Evolutionary conservation across 495 filamentous ascomycete genomes (phyloP).

Genomic region (Penicillium flavigenum): DNA sequence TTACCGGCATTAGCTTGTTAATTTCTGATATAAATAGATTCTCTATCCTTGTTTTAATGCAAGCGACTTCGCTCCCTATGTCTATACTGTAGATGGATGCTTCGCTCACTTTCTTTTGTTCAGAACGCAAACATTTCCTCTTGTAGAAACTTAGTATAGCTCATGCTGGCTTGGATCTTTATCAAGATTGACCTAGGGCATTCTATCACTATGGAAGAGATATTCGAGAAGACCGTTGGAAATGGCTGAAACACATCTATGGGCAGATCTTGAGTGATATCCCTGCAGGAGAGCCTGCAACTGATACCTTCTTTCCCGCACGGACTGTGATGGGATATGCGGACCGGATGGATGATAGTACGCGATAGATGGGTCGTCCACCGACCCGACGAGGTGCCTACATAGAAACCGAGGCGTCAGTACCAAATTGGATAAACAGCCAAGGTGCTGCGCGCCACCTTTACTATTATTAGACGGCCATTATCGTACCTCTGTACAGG

Average conservation of each 20-base stretch:
- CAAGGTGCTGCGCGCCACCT: too few species aligned
- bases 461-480: too few species aligned
- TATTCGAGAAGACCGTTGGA: background rate
- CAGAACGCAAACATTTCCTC: too few species aligned
- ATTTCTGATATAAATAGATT: constrained; percentile 2
- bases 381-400: too few species aligned
- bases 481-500: too few species aligned
- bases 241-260: background rate
- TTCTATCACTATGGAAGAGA: background rate
- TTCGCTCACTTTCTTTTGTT: too few species aligned
- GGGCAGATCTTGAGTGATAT: background rate
- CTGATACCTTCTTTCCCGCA: background rate
- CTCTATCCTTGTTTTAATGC: background rate
- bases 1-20: background rate
- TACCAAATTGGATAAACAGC: too few species aligned
- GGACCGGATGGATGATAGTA: background rate
- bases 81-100: too few species aligned
- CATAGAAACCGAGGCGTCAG: too few species aligned
- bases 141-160: too few species aligned
- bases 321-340: background rate
- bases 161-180: background rate
- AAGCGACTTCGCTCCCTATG: too few species aligned
- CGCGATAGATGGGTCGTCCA: background rate
- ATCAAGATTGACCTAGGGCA: background rate
- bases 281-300: background rate